These are phyloP conservation scores for Lachnellula arida DNA, from an alignment of 2,329 filamentous ascomycete genomes.

Conservation along the genomic window DNA sequence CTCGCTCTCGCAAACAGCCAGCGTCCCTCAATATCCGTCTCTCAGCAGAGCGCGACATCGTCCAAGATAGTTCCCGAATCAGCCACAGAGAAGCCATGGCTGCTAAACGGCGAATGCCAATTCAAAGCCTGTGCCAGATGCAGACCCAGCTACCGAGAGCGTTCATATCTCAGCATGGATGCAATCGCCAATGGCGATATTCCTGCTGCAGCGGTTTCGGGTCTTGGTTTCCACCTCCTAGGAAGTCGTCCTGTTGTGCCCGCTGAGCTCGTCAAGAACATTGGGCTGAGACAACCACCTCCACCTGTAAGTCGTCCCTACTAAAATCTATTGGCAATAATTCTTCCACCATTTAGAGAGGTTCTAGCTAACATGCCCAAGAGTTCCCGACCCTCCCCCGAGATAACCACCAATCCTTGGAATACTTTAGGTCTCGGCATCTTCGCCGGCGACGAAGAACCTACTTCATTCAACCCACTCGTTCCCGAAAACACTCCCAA, in stretches of 20 bases:
- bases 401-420: background rate
- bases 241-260: conserved; percentile 37
- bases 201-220: conserved; percentile 44
- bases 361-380: background rate
- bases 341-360: too few species aligned
- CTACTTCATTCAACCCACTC: background rate
- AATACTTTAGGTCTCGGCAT: background rate
- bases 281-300: conserved; percentile 26
- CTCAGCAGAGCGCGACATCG: background rate
- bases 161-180: conserved; percentile 46
- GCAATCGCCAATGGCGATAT: conserved; percentile 47
- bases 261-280: conserved; percentile 21
- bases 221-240: conserved; percentile 47
- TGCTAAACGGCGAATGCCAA: conserved; percentile 43
- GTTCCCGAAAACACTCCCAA: background rate
- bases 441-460: background rate
- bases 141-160: conserved; percentile 39
- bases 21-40: background rate
- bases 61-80: background rate
- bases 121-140: conserved; percentile 48
- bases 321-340: background rate
- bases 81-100: conserved; percentile 32
- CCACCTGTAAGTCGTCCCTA: conserved; percentile 10
- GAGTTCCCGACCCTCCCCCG: background rate
- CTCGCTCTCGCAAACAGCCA: background rate